Evolutionary conservation across 2,329 filamentous ascomycete species (phyloP).

Genomic region (Neofusicoccum sp.): DNA sequence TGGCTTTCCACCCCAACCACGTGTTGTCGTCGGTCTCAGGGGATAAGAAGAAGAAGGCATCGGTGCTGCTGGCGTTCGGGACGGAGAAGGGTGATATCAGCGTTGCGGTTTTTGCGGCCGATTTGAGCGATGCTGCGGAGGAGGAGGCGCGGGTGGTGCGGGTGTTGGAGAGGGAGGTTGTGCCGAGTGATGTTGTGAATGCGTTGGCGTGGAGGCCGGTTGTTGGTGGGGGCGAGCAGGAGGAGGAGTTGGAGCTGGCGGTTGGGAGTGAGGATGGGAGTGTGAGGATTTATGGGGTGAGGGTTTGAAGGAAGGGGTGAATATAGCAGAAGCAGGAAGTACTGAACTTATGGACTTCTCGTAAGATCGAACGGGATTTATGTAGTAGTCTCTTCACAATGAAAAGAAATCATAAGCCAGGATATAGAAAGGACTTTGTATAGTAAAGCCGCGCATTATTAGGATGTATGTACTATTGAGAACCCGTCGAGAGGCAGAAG

Average conservation of each 20-base stretch:
- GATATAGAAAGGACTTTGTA: neutral
- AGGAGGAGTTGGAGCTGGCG: slow-evolving; percentile 34
- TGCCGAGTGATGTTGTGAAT: slow-evolving; percentile 35
- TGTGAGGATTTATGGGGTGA: slow-evolving; percentile 35
- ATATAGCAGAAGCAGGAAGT: neutral
- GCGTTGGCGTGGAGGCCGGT: slow-evolving; percentile 38
- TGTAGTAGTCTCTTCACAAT: too few species aligned
- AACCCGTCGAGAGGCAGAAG: slow-evolving; percentile 2
- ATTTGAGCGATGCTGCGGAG: slow-evolving; percentile 24
- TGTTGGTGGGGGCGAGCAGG: neutral
- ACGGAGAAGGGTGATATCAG: slow-evolving; percentile 35
- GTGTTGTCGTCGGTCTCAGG: neutral
- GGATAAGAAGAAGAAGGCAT: neutral
- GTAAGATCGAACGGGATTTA: too few species aligned
- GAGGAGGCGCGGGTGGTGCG: slow-evolving; percentile 27
- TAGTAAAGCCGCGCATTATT: slow-evolving; percentile 9
- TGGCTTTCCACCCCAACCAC: slow-evolving; percentile 30
- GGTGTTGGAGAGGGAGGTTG: slow-evolving; percentile 25
- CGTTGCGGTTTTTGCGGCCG: neutral
- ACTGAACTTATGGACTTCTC: neutral
- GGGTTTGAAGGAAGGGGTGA: neutral
- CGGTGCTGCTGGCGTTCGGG: slow-evolving; percentile 34
- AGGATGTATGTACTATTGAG: slow-evolving; percentile 12
- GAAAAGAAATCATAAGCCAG: neutral
- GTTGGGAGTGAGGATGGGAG: slow-evolving; percentile 47